These are phyloP conservation scores for Naganishia liquefaciens DNA, from an alignment of 1,284 basidiomycete species.

Conservation along the genomic window DNA sequence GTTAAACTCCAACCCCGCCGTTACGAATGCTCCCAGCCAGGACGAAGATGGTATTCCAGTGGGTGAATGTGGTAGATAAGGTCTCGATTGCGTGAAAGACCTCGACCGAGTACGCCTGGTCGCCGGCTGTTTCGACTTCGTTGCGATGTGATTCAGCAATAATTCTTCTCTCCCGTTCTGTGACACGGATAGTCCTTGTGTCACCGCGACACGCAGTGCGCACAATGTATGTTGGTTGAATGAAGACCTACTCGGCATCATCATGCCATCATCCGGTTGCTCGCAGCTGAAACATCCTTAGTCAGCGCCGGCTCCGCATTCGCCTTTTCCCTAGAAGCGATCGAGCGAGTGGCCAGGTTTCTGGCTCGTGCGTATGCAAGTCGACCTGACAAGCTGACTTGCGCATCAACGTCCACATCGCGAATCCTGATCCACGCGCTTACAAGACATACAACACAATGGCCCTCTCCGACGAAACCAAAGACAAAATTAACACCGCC, in stretches of 20 bases:
- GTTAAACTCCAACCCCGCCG: no score
- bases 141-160: no score
- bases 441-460: conserved; percentile 37
- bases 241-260: conserved; percentile 10
- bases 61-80: not conserved
- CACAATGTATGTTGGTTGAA: not conserved
- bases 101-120: no score
- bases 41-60: no score
- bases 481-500: conserved; percentile 53
- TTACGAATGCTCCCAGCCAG: no score
- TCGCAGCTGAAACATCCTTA: conserved; percentile 2
- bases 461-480: conserved; percentile 55
- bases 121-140: no score
- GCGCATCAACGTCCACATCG: no score
- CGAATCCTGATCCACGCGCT: not conserved
- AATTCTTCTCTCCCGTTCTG: no score
- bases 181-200: no score
- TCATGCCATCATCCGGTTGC: conserved; percentile 1
- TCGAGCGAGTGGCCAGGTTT: not conserved
- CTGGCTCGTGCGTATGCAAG: no score
- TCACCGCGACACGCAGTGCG: no score
- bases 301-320: conserved; percentile 6
- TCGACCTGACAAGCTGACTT: not conserved
- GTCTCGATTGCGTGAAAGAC: no score
- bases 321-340: conserved; percentile 19